Conservation (phyloP, 1,139 yeast species). For the Eremothecium sinecaudum region DNA sequence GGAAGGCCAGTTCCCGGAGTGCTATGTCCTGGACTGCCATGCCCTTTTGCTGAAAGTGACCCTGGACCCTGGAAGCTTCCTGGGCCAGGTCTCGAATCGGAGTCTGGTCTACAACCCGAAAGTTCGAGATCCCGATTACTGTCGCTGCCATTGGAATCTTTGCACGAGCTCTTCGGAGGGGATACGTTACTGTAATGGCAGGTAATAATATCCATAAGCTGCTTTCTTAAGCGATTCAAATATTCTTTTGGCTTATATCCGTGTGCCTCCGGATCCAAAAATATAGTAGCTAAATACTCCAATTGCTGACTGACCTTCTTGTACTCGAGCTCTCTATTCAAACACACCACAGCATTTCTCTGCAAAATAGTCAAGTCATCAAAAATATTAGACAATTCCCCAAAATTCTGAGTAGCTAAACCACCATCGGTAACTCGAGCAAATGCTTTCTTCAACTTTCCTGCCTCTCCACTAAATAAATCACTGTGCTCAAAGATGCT, state of each 20-base stretch:
- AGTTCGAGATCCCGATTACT: background rate
- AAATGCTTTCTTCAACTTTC: slow-evolving; percentile 10
- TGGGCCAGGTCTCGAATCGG: background rate
- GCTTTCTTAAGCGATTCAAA: slow-evolving; percentile 12
- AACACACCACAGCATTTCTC: slow-evolving; percentile 17
- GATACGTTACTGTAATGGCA: slow-evolving; percentile 11
- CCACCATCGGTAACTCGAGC: slow-evolving; percentile 8
- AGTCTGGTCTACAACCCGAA: background rate
- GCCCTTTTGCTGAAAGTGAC: too few species aligned
- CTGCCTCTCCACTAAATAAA: slow-evolving; percentile 16
- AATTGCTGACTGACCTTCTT: slow-evolving; percentile 17
- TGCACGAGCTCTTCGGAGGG: background rate
- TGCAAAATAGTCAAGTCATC: slow-evolving; percentile 15
- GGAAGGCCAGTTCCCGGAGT: background rate
- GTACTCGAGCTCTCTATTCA: slow-evolving; percentile 20
- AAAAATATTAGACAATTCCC: slow-evolving; percentile 12
- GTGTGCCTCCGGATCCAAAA: slow-evolving; percentile 15
- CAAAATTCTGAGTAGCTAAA: slow-evolving; percentile 10
- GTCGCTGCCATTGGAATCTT: slow-evolving; percentile 2
- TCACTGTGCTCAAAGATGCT: slow-evolving; percentile 15
- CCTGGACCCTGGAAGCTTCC: slow-evolving; percentile 3
- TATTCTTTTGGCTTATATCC: slow-evolving; percentile 13
- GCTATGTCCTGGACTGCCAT: background rate
- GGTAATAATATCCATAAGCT: slow-evolving; percentile 14
- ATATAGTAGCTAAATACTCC: slow-evolving; percentile 16